These are phyloP conservation scores for Daphne laureola DNA, from an alignment of 441 rosid species.

Conservation along the genomic window DNA sequence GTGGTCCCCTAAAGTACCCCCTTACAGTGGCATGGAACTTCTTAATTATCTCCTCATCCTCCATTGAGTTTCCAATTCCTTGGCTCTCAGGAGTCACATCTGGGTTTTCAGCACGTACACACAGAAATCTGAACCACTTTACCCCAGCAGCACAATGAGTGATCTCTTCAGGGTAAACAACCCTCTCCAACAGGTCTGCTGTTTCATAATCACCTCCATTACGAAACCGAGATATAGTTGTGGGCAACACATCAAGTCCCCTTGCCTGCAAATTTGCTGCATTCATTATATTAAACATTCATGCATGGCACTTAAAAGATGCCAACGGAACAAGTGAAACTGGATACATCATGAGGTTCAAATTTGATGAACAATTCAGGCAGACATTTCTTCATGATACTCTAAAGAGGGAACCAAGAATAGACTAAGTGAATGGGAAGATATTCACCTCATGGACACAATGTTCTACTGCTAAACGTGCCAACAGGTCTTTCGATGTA, in stretches of 20 bases:
- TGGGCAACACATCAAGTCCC: constrained; percentile 85
- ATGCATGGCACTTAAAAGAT: neutral
- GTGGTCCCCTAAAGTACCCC: constrained; percentile 73
- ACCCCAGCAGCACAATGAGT: constrained; percentile 76
- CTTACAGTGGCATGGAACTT: constrained; percentile 65
- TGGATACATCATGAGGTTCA: too few relatives aligned
- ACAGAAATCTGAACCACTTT: constrained; percentile 55
- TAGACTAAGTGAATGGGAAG: neutral
- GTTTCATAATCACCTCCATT: constrained; percentile 76
- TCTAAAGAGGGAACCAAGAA: too few relatives aligned
- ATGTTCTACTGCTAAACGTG: constrained; percentile 79
- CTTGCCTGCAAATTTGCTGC: constrained; percentile 46
- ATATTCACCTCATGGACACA: constrained; percentile 75
- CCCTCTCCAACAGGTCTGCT: constrained; percentile 60
- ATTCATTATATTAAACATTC: constrained; percentile 6
- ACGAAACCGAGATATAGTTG: constrained; percentile 68
- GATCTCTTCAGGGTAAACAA: constrained; percentile 76
- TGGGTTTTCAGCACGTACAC: constrained; percentile 24
- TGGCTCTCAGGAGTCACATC: constrained; percentile 9
- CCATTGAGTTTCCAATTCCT: constrained; percentile 16
- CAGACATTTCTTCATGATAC: too few relatives aligned
- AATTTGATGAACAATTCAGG: too few relatives aligned
- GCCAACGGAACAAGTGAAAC: too few relatives aligned
- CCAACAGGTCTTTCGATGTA: constrained; percentile 64
- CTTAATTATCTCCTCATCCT: constrained; percentile 33